Conservation (phyloP, 2,329 filamentous ascomycete genomes). For the Chalaropsis thielavioides region DNA sequence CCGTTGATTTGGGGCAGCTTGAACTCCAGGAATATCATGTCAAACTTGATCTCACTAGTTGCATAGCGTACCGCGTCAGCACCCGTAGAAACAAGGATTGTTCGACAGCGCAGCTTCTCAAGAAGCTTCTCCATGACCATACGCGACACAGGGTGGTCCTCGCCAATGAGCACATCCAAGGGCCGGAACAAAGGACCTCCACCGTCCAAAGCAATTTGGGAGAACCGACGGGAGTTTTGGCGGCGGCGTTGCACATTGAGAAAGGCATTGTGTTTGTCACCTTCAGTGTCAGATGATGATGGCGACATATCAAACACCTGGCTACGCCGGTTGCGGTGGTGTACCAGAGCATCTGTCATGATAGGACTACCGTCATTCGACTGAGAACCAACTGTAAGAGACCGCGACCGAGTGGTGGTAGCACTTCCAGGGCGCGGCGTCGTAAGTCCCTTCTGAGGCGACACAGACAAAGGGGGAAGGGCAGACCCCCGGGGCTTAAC, state of each 20-base stretch:
- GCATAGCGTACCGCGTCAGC: slow-evolving; percentile 86
- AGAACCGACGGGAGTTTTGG: slow-evolving; percentile 90
- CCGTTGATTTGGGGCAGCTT: slow-evolving; percentile 90
- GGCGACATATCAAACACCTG: slow-evolving; percentile 94
- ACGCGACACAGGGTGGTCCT: slow-evolving; percentile 91
- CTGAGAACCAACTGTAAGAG: slow-evolving; percentile 84
- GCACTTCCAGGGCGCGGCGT: slow-evolving; percentile 48
- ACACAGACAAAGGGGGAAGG: slow-evolving; percentile 37
- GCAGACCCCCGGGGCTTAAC: slow-evolving; percentile 41
- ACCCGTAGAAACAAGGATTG: slow-evolving; percentile 79
- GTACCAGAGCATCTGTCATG: slow-evolving; percentile 49
- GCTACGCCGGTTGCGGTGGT: slow-evolving; percentile 80
- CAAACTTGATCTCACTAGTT: slow-evolving; percentile 94
- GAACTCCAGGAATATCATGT: slow-evolving; percentile 97
- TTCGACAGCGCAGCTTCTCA: slow-evolving; percentile 88
- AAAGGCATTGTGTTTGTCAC: slow-evolving; percentile 76
- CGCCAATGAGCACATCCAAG: slow-evolving; percentile 86
- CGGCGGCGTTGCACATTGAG: slow-evolving; percentile 83
- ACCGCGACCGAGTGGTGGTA: slow-evolving; percentile 55
- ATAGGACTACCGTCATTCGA: slow-evolving; percentile 83
- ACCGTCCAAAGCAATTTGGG: slow-evolving; percentile 74
- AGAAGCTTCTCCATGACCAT: slow-evolving; percentile 98
- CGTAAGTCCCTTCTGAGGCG: slow-evolving; percentile 48
- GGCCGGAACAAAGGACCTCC: slow-evolving; percentile 69
- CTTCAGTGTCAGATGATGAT: slow-evolving; percentile 94